Evolutionary conservation across 2,329 filamentous ascomycete genomes (phyloP).

Genomic region (Pyricularia sp.): DNA sequence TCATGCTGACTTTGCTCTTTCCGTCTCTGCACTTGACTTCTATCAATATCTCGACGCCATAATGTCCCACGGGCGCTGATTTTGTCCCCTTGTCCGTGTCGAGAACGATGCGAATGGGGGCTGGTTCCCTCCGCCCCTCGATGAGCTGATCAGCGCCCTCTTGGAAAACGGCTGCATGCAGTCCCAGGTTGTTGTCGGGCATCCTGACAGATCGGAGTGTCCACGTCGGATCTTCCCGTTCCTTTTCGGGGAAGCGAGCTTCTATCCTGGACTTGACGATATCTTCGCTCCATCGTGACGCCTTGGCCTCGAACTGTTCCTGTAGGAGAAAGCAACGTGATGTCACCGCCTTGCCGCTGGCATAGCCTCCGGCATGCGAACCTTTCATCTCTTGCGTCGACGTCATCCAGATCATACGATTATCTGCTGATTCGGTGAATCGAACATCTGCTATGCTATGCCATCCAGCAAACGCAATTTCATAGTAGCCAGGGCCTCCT

Average conservation of each 20-base stretch:
- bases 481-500: slow-evolving; percentile 48
- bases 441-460: slow-evolving; percentile 56
- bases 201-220: slow-evolving; percentile 58
- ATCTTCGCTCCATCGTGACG: slow-evolving; percentile 67
- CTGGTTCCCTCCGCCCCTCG: slow-evolving; percentile 53
- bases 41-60: slow-evolving; percentile 58
- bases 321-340: slow-evolving; percentile 59
- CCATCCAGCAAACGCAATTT: slow-evolving; percentile 65
- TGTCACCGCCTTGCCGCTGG: slow-evolving; percentile 36
- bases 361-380: slow-evolving; percentile 31
- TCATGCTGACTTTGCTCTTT: slow-evolving; percentile 31
- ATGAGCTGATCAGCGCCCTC: slow-evolving; percentile 49
- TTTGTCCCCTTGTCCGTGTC: slow-evolving; percentile 56
- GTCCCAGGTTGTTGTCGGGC: slow-evolving; percentile 43
- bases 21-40: slow-evolving; percentile 43
- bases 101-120: slow-evolving; percentile 58
- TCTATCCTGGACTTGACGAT: slow-evolving; percentile 77
- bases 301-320: slow-evolving; percentile 66
- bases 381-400: slow-evolving; percentile 49
- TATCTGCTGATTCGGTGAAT: slow-evolving; percentile 58
- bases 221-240: slow-evolving; percentile 72
- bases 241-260: slow-evolving; percentile 67
- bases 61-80: slow-evolving; percentile 51
- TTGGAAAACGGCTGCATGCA: slow-evolving; percentile 60
- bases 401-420: slow-evolving; percentile 54